Evolutionary conservation across 345 rosid species (phyloP).

Genomic region (Salix udensis): DNA sequence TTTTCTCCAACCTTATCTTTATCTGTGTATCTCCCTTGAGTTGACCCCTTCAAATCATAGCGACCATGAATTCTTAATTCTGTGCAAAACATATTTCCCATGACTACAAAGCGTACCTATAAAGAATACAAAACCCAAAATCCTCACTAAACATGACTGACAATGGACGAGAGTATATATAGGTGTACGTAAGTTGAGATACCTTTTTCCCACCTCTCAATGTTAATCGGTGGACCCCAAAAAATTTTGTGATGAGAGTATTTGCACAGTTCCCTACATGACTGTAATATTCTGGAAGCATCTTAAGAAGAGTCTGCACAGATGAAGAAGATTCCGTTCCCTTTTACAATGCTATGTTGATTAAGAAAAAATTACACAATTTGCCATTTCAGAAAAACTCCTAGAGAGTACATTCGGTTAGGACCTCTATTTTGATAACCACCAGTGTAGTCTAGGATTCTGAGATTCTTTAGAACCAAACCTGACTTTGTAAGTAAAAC

Average conservation of each 20-base stretch:
- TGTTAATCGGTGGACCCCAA: constrained; percentile 82
- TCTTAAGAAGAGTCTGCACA: constrained; percentile 69
- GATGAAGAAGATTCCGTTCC: constrained; percentile 8
- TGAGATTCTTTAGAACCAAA: not conserved
- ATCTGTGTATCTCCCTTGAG: constrained; percentile 74
- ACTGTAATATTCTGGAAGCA: constrained; percentile 67
- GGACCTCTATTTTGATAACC: not conserved
- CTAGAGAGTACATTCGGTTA: not conserved
- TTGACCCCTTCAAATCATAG: constrained; percentile 90
- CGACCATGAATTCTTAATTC: constrained; percentile 84
- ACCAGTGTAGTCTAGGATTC: not conserved
- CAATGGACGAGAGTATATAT: constrained; percentile 10
- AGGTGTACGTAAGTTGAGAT: constrained; percentile 10
- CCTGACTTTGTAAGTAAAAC: not conserved
- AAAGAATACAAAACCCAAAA: constrained; percentile 19
- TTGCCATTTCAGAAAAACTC: not conserved
- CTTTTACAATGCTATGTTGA: not conserved
- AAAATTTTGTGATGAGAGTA: constrained; percentile 90
- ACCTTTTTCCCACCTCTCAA: constrained; percentile 78
- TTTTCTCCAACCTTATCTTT: constrained; percentile 57
- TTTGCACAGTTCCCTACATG: constrained; percentile 77
- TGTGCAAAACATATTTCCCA: constrained; percentile 99
- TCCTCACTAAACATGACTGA: constrained; percentile 9
- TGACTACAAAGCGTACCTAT: constrained; percentile 94
- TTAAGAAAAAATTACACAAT: not conserved